Evolutionary conservation across 1,284 basidiomycete genomes (phyloP).

Genomic region (Malassezia cuniculi): DNA sequence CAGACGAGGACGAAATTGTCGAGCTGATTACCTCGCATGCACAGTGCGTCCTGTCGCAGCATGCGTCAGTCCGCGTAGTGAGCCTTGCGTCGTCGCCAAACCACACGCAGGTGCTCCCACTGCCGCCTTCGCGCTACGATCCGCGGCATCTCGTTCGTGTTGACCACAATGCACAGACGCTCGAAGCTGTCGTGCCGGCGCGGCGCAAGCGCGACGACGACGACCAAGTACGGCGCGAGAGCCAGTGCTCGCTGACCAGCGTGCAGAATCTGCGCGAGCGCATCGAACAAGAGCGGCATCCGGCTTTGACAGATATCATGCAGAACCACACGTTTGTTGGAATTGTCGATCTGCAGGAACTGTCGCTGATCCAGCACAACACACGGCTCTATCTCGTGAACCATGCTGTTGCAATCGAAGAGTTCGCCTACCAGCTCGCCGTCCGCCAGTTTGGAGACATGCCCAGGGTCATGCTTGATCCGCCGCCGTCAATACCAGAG

Average conservation of each 20-base stretch:
- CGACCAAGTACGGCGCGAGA: too few relatives aligned
- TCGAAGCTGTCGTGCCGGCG: conserved; percentile 52
- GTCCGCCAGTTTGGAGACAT: conserved; percentile 77
- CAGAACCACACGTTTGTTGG: conserved; percentile 84
- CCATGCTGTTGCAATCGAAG: conserved; percentile 56
- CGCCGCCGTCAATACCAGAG: conserved; percentile 60
- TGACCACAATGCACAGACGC: conserved; percentile 69
- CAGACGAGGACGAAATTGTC: conserved; percentile 80
- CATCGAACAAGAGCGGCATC: conserved; percentile 55
- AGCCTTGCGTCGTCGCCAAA: too few relatives aligned
- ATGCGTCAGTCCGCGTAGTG: conserved; percentile 37
- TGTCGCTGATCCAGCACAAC: conserved; percentile 73
- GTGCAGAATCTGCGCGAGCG: conserved; percentile 57
- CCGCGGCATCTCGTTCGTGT: conserved; percentile 88
- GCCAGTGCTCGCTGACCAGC: conserved; percentile 67
- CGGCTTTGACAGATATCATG: conserved; percentile 60
- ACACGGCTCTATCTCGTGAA: conserved; percentile 82
- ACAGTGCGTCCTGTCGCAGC: conserved; percentile 19
- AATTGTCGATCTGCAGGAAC: conserved; percentile 65
- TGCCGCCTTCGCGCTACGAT: conserved; percentile 22
- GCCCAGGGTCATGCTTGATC: conserved; percentile 63
- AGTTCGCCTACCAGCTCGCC: conserved; percentile 87
- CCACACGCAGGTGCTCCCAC: conserved; percentile 18
- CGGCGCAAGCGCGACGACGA: conserved; percentile 54
- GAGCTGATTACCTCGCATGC: conserved; percentile 55